These are phyloP conservation scores for Penicillium manginii DNA, from an alignment of 495 filamentous ascomycete species.

Conservation along the genomic window DNA sequence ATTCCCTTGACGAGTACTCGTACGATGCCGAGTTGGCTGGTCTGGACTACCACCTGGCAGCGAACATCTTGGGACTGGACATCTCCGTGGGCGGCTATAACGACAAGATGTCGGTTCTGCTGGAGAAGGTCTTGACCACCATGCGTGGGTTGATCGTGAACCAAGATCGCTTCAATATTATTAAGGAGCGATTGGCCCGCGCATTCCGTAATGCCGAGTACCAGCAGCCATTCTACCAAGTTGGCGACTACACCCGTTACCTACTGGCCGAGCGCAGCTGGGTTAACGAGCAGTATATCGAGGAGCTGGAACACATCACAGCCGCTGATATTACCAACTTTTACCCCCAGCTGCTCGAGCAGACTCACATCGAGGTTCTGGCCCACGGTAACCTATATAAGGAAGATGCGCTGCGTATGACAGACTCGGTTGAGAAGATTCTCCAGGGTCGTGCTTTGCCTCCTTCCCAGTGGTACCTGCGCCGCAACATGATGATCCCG, in stretches of 20 bases:
- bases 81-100: constrained; percentile 89
- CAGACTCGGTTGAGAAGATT: constrained; percentile 76
- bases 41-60: constrained; percentile 76
- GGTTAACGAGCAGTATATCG: constrained; percentile 79
- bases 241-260: constrained; percentile 83
- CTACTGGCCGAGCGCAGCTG: constrained; percentile 76
- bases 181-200: constrained; percentile 82
- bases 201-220: constrained; percentile 84
- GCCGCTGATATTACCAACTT: constrained; percentile 75
- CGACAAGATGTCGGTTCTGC: constrained; percentile 88
- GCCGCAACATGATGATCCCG: constrained; percentile 76
- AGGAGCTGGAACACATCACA: constrained; percentile 74
- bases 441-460: constrained; percentile 78
- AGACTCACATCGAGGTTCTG: constrained; percentile 85
- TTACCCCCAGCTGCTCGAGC: constrained; percentile 77
- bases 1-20: constrained; percentile 90
- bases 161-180: constrained; percentile 83
- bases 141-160: constrained; percentile 85
- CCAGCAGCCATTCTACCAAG: constrained; percentile 85
- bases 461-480: constrained; percentile 76
- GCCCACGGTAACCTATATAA: constrained; percentile 95
- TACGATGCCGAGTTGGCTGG: constrained; percentile 97
- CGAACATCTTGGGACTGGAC: constrained; percentile 72
- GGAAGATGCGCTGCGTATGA: constrained; percentile 88
- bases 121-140: constrained; percentile 86